Evolutionary conservation across 768 basidiomycete genomes (phyloP).

Genomic region (Dacryopinax primogenitus): DNA sequence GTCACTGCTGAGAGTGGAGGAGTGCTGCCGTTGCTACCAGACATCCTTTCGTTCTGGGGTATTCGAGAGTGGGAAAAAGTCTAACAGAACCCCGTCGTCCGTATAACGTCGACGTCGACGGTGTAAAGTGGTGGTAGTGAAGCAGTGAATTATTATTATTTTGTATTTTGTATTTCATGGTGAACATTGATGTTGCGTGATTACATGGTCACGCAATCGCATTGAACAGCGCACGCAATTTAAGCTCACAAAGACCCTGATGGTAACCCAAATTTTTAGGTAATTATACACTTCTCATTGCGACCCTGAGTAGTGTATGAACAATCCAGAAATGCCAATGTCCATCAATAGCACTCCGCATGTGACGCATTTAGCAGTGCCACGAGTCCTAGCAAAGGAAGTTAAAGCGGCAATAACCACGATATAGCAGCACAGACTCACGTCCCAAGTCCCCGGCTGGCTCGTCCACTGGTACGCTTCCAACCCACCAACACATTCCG

Average conservation of each 20-base stretch:
- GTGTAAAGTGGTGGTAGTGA: background rate
- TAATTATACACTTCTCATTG: too few relatives aligned
- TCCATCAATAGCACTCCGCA: too few relatives aligned
- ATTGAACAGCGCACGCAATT: too few relatives aligned
- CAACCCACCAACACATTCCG: conserved; percentile 20
- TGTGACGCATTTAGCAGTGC: background rate
- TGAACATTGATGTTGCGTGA: too few relatives aligned
- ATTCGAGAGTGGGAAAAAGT: background rate
- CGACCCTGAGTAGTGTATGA: too few relatives aligned
- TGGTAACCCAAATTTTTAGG: too few relatives aligned
- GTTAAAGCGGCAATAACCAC: background rate
- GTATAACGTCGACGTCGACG: background rate
- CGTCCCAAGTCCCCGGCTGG: background rate
- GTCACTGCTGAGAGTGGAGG: background rate
- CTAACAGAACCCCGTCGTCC: too few relatives aligned
- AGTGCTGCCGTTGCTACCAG: background rate
- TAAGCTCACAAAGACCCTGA: too few relatives aligned
- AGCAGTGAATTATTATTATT: background rate
- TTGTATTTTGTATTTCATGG: background rate
- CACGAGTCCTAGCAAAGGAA: background rate
- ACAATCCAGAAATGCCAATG: too few relatives aligned
- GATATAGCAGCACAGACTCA: background rate
- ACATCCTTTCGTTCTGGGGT: background rate
- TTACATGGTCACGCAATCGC: too few relatives aligned
- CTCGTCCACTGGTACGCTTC: conserved; percentile 12